Evolutionary conservation across 441 rosid species (phyloP), one percentile per base, ranked within the genome.

Genomic region (Jatropha multifida): DNA sequence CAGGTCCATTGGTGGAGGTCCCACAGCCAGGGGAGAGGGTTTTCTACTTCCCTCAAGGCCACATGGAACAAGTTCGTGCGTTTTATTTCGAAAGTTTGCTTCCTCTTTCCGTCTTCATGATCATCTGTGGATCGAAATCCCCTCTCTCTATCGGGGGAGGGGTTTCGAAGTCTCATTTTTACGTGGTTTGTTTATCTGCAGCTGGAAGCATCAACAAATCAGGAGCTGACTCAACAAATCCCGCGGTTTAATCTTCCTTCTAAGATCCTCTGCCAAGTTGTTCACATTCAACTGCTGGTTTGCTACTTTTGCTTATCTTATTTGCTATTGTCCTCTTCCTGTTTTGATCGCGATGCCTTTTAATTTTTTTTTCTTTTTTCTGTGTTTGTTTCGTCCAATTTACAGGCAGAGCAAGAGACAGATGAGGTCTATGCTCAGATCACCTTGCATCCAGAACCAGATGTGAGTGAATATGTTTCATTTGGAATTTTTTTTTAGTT

Each of bases 381-480:
- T 65, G 23, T 65, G 10, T 59, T 69, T 59, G 41, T 75, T 13
- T 20, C 15, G 18, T 6, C 27, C 17, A 73, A 73, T 79, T 78
- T 79, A 52, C 54, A 90, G 94, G 96, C 96, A 4, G 98, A 94
- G 59, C 89, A 77, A 78, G 98, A 91, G 58, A 92, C 97, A 0
- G 98, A 94, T 68, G 98, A 94, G 80, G 95, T 92, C 72, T 94
- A 92, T 75, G 92, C 98, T 59, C 98, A 90, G 79, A 90, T 94
- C 79, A 92, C 97, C 79, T 81, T 94, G 75, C 88, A 74, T 41
- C 97, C 98, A 44, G 94, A 87, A 54, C 74, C 5, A 65, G 85
- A 90, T 81, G 98, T 93, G 73, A 89, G 90, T 75, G 10, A 69
- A 64, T 65, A n/a, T 63, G 0, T 8, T 59, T 40, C 44, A 44